Percentiles rank a stretch among this genome's conserved stretches.
Conservation (phyloP, 225 moss, liverwort and hornwort genomes). For the Lunularia cruciata region DNA sequence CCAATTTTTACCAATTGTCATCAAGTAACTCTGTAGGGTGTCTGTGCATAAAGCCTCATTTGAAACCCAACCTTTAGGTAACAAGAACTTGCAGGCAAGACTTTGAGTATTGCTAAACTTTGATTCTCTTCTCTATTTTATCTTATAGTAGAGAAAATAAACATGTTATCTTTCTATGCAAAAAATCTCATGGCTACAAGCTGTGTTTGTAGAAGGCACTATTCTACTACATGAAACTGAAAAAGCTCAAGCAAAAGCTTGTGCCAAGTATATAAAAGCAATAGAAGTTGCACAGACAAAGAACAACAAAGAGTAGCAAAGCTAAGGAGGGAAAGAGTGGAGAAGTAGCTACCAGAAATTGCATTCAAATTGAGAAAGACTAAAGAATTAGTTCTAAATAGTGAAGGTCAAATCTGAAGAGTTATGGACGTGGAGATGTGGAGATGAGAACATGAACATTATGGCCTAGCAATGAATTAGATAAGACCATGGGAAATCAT, state of each 20-base stretch:
- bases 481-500: too few species aligned
- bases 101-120: too few species aligned
- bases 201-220: slow-evolving; percentile 59
- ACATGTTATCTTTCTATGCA: slow-evolving; percentile 23
- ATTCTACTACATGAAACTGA: slow-evolving; percentile 54
- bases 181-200: slow-evolving; percentile 56
- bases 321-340: slow-evolving; percentile 63
- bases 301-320: slow-evolving; percentile 58
- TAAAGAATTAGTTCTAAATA: background rate
- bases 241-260: slow-evolving; percentile 43
- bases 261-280: slow-evolving; percentile 36
- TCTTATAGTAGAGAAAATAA: too few species aligned
- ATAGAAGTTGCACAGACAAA: slow-evolving; percentile 43
- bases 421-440: slow-evolving; percentile 1
- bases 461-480: too few species aligned
- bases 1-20: too few species aligned
- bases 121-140: too few species aligned
- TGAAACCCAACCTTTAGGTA: too few species aligned
- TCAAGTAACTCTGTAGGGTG: too few species aligned
- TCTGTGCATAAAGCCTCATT: too few species aligned
- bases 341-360: slow-evolving; percentile 81
- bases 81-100: too few species aligned
- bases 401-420: slow-evolving; percentile 2
- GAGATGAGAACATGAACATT: too few species aligned
- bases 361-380: slow-evolving; percentile 38